These are phyloP conservation scores for Tetrahymena borealis DNA, from an alignment of 73 alveolate species.

Conservation along the genomic window DNA sequence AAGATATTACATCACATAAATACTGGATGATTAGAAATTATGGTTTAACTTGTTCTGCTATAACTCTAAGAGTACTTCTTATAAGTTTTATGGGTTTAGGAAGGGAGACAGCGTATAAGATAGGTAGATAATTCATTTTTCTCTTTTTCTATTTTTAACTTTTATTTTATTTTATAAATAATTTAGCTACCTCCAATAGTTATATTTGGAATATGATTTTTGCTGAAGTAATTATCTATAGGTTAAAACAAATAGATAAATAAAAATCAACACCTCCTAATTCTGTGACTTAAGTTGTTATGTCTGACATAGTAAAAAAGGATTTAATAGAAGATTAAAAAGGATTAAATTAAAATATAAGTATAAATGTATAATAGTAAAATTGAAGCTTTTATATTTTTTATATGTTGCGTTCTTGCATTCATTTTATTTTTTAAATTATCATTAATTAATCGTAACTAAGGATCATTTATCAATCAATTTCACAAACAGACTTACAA, in stretches of 20 bases:
- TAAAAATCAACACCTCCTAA: neutral
- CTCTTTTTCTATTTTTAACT: neutral
- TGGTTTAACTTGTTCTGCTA: neutral
- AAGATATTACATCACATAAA: neutral
- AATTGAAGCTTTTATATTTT: no score
- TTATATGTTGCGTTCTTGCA: no score
- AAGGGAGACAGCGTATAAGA: neutral
- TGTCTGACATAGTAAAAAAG: no score
- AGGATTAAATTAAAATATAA: no score
- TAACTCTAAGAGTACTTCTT: neutral
- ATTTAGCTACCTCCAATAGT: neutral
- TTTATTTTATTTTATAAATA: neutral
- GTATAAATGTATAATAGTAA: no score
- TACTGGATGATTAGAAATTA: neutral
- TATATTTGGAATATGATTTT: neutral
- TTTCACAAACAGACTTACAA: no score
- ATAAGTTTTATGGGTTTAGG: neutral
- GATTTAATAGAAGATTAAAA: no score
- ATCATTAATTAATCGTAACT: no score
- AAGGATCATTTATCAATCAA: no score
- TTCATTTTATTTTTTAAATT: no score
- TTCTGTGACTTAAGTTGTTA: neutral
- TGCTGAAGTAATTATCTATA: neutral
- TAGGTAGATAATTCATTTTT: neutral
- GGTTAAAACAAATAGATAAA: neutral